Evolutionary conservation across 139 green algal genomes (phyloP).

Genomic region (Pycnococcus provasolii): DNA sequence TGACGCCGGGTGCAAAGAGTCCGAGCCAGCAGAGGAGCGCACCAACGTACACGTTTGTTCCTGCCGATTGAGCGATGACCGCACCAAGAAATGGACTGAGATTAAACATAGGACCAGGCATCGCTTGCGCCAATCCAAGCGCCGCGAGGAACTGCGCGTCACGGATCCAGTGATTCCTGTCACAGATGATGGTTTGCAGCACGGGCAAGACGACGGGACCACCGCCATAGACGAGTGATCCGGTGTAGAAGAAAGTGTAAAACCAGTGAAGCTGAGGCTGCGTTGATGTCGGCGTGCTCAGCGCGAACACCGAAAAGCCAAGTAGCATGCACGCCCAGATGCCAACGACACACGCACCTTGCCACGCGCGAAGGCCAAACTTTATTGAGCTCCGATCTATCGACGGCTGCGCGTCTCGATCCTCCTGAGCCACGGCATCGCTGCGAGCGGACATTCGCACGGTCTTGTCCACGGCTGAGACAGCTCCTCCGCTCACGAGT

Average conservation of each 20-base stretch:
- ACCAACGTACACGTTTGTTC: slow-evolving; percentile 12
- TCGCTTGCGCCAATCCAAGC: slow-evolving; percentile 52
- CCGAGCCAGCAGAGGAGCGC: slow-evolving; percentile 26
- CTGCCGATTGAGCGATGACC: slow-evolving; percentile 47
- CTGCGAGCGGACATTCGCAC: no score
- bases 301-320: no score
- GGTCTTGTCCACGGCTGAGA: no score
- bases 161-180: slow-evolving; percentile 73
- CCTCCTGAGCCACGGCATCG: no score
- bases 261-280: slow-evolving; percentile 39
- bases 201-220: slow-evolving; percentile 85
- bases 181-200: slow-evolving; percentile 43
- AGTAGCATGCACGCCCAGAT: no score
- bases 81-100: slow-evolving; percentile 82
- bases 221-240: slow-evolving; percentile 85
- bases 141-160: slow-evolving; percentile 72
- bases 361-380: no score
- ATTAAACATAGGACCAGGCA: slow-evolving; percentile 93
- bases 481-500: no score
- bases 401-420: no score
- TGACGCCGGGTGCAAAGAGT: slow-evolving; percentile 77
- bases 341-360: no score
- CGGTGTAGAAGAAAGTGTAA: slow-evolving; percentile 71
- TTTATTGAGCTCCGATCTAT: no score
- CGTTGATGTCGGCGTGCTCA: neutral